Evolutionary conservation across 2,329 filamentous ascomycete species (phyloP), one percentile per base, ranked within the genome.

Genomic region (Aspergillus sojae): DNA sequence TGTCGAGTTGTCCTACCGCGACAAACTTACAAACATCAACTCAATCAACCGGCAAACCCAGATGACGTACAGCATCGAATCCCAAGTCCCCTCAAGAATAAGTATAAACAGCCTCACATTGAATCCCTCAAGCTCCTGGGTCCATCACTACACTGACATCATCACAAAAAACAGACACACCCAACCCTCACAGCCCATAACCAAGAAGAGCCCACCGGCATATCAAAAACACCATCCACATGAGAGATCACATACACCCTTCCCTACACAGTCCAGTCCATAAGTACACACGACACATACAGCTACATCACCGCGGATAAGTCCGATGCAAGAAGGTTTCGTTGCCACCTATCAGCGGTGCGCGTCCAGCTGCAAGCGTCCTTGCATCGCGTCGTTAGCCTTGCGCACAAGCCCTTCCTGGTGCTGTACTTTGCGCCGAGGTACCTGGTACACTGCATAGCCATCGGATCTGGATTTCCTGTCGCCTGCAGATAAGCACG

Each of bases 331-430:
- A 32, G 32, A n/a, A 55, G 30, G 12, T 26, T 5, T 4, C 32
- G 34, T n/a, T 5, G n/a, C 32, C 11, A 61, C 58, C 52, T 61
- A 61, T 61, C 58, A 61, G 52, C 32, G 23, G 11, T 16, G 10
- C 28, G 23, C 30, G 10, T 53, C 53, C n/a, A 48, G 10, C 52
- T 61, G 58, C 58, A 61, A 21, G 23, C 30, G 34, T 39, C 58
- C 48, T 60, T 60, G 58, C 58, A 54, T 45, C 23, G 52, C 52
- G 58, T 61, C 28, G n/a, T 53, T 56, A 56, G 34, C 48, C 28
- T 45, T 30, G 46, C 46, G 46, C 46, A 50, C 46, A 50, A 48
- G 46, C 50, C 56, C 56, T 58, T 30, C 43, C 41, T 48, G 34
- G 52, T 34, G 4, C 30, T n/a, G 30, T 36, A 53, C 50, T 21